A percentile compares a stretch with the other conserved stretches of the same genome.
Evolutionary conservation across 306 rosid species (phyloP).

Genomic region (Abrus pulchellus): DNA sequence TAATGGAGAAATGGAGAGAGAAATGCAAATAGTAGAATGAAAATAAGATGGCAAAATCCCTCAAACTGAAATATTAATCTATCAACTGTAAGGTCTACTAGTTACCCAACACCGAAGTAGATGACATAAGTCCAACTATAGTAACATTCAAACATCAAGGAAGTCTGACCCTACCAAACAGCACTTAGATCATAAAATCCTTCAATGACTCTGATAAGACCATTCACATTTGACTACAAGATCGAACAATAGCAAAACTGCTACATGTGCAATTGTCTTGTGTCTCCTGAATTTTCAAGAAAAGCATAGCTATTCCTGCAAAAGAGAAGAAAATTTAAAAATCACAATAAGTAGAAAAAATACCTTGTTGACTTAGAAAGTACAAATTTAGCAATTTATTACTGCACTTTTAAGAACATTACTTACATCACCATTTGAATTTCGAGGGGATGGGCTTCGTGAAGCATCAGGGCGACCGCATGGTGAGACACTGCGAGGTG

Average conservation of each 20-base stretch:
- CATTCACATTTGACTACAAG: conserved; percentile 55
- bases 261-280: conserved; percentile 46
- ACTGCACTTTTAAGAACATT: background rate
- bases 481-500: conserved; percentile 75
- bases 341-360: conserved; percentile 22
- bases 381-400: background rate
- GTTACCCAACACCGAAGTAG: conserved; percentile 47
- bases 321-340: conserved; percentile 6
- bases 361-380: background rate
- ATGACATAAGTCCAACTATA: conserved; percentile 54
- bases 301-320: conserved; percentile 58
- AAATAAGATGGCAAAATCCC: conserved; percentile 43
- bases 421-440: conserved; percentile 79
- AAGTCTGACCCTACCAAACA: conserved; percentile 72
- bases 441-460: conserved; percentile 66
- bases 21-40: conserved; percentile 8
- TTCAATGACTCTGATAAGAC: conserved; percentile 56
- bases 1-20: conserved; percentile 18
- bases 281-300: conserved; percentile 40
- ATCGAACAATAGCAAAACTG: conserved; percentile 54
- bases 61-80: conserved; percentile 44
- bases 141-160: conserved; percentile 55
- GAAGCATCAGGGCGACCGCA: conserved; percentile 59
- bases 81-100: conserved; percentile 54
- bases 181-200: conserved; percentile 55